Evolutionary conservation across 176 grass and related monocot species (phyloP).

Genomic region (Carex kokanica): DNA sequence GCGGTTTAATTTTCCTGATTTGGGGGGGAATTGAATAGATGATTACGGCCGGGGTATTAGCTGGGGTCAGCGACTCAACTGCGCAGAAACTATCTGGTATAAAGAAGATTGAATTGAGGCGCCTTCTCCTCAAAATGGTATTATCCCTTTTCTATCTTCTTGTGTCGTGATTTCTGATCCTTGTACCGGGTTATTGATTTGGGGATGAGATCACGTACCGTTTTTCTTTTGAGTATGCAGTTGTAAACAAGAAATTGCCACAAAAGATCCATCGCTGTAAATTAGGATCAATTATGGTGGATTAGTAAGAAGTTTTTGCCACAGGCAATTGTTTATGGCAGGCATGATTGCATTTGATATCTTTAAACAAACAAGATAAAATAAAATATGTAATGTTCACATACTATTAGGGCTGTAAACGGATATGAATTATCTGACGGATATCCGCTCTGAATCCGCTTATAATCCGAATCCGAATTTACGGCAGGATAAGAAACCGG

Average conservation of each 20-base stretch:
- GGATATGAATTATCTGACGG: too few relatives aligned
- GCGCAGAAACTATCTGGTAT: slow-evolving; percentile 90
- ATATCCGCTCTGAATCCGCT: too few relatives aligned
- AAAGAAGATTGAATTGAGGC: slow-evolving; percentile 60
- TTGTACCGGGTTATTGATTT: not conserved
- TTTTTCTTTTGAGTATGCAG: not conserved
- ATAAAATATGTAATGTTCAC: not conserved
- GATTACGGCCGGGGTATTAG: slow-evolving; percentile 80
- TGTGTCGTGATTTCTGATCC: not conserved
- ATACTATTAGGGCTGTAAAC: too few relatives aligned
- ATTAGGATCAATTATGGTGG: not conserved
- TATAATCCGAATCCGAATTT: too few relatives aligned
- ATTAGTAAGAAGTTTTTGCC: not conserved
- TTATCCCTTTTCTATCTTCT: not conserved
- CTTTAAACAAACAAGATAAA: not conserved
- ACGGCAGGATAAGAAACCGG: too few relatives aligned
- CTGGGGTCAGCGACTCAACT: slow-evolving; percentile 80
- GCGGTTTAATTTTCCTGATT: not conserved
- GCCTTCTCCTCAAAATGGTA: slow-evolving; percentile 93
- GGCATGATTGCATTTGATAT: not conserved
- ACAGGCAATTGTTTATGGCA: not conserved
- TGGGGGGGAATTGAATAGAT: slow-evolving; percentile 38
- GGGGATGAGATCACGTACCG: not conserved
- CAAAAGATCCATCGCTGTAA: not conserved
- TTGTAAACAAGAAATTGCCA: not conserved